A percentile compares a stretch with the other conserved stretches of the same genome.
phyloP scores from a whole-genome alignment of 1,284 basidiomycete genomes.

The Microbotryum lychnidis-dioicae region DNA sequence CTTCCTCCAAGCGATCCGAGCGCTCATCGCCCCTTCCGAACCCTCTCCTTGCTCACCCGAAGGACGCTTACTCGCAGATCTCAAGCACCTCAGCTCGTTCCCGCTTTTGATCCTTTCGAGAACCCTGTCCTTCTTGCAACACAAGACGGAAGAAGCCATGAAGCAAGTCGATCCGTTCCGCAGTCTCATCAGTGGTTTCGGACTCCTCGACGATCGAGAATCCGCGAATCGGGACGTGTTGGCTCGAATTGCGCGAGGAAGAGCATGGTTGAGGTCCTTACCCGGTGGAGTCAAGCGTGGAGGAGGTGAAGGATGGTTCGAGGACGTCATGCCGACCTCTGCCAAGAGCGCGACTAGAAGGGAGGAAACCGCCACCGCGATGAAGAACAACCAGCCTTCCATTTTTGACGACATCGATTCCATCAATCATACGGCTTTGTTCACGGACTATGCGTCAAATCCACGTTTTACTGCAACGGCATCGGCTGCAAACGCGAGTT shows the following conservation, averaged over 20 bases:
- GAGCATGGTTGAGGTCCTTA: conserved; percentile 12
- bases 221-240: conserved; percentile 22
- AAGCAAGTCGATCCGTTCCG: conserved; percentile 21
- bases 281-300: conserved; percentile 25
- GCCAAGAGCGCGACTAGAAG: too few relatives aligned
- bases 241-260: conserved; percentile 12
- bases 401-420: too few relatives aligned
- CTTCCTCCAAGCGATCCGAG: conserved; percentile 22
- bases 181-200: conserved; percentile 16
- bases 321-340: conserved; percentile 9
- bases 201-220: conserved; percentile 14
- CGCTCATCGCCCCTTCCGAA: conserved; percentile 10
- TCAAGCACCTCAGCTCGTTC: conserved; percentile 16
- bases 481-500: too few relatives aligned
- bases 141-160: conserved; percentile 28
- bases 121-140: conserved; percentile 24
- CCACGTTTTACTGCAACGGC: too few relatives aligned
- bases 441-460: too few relatives aligned
- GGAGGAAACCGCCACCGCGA: too few relatives aligned
- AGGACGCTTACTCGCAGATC: conserved; percentile 17
- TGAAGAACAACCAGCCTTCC: too few relatives aligned
- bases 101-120: conserved; percentile 21
- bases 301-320: conserved; percentile 25
- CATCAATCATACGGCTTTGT: too few relatives aligned
- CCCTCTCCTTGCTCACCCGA: conserved; percentile 12